Conservation (phyloP, 83 land plant genomes). For the Isoetes engelmannii region DNA sequence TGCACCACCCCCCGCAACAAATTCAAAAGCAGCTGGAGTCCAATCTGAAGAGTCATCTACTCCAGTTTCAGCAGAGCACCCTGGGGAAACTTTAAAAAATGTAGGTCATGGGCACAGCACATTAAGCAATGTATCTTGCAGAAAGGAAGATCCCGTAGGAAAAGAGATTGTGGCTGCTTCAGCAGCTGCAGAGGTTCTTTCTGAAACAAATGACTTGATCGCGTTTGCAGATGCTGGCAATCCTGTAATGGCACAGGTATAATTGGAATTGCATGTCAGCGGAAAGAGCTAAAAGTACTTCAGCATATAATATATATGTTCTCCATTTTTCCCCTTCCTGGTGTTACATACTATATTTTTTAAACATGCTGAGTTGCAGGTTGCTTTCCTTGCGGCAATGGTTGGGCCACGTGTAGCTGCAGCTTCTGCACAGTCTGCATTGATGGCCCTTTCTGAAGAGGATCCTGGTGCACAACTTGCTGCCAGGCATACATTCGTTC, state of each 20-base stretch:
- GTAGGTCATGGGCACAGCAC: slow-evolving; percentile 1
- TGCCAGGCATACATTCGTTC: slow-evolving; percentile 48
- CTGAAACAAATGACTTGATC: slow-evolving; percentile 27
- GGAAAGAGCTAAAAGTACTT: neutral
- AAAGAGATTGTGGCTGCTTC: slow-evolving; percentile 48
- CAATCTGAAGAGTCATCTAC: neutral
- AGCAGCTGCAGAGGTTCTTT: slow-evolving; percentile 58
- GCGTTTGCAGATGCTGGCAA: slow-evolving; percentile 83
- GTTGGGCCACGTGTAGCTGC: slow-evolving; percentile 52
- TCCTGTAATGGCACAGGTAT: slow-evolving; percentile 95
- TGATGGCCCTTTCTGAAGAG: slow-evolving; percentile 48
- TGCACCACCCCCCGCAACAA: slow-evolving; percentile 11
- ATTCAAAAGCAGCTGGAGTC: neutral
- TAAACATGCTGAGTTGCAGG: slow-evolving; percentile 39
- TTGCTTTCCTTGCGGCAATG: slow-evolving; percentile 64
- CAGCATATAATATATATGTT: neutral
- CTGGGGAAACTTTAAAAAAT: slow-evolving; percentile 22
- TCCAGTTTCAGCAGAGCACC: slow-evolving; percentile 15
- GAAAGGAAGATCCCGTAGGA: slow-evolving; percentile 24
- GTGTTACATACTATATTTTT: slow-evolving; percentile 11
- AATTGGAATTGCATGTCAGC: neutral
- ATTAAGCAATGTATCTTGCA: neutral
- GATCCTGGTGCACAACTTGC: slow-evolving; percentile 51
- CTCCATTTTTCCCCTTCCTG: neutral
- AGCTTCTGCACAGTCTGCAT: slow-evolving; percentile 54